These are phyloP conservation scores for Aureobasidium pullulans DNA, from an alignment of 2,329 filamentous ascomycete genomes.

Conservation along the genomic window DNA sequence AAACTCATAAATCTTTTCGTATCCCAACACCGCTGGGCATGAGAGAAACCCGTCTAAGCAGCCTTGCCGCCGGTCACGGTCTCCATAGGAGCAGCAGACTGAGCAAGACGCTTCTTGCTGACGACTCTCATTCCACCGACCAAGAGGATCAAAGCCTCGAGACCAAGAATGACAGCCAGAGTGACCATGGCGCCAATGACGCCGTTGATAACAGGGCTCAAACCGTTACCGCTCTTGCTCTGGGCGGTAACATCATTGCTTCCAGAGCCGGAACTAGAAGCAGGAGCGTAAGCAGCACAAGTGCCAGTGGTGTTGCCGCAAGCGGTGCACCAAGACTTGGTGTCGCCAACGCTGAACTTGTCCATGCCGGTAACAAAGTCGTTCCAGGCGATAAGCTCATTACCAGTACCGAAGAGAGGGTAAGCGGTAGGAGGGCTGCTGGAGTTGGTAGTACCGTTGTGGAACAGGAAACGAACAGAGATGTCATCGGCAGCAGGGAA, in stretches of 20 bases:
- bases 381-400: slow-evolving; percentile 54
- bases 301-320: slow-evolving; percentile 66
- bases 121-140: slow-evolving; percentile 52
- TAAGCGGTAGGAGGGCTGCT: slow-evolving; percentile 44
- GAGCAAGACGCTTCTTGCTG: slow-evolving; percentile 42
- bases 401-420: slow-evolving; percentile 52
- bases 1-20: too few relatives aligned
- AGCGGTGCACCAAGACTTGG: slow-evolving; percentile 61
- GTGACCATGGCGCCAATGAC: slow-evolving; percentile 70
- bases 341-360: slow-evolving; percentile 59
- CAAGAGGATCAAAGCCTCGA: slow-evolving; percentile 47
- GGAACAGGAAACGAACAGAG: slow-evolving; percentile 54
- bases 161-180: slow-evolving; percentile 53
- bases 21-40: too few relatives aligned
- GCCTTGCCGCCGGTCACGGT: neutral
- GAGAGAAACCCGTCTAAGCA: neutral
- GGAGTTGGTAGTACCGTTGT: slow-evolving; percentile 51
- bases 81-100: neutral
- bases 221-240: slow-evolving; percentile 32
- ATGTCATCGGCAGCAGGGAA: slow-evolving; percentile 39
- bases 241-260: slow-evolving; percentile 16
- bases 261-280: slow-evolving; percentile 22
- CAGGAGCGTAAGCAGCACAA: slow-evolving; percentile 47
- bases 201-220: slow-evolving; percentile 67
- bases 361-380: slow-evolving; percentile 59